These are phyloP conservation scores for Amaranthus palmeri DNA, from an alignment of 148 eudicot species.

Conservation along the genomic window DNA sequence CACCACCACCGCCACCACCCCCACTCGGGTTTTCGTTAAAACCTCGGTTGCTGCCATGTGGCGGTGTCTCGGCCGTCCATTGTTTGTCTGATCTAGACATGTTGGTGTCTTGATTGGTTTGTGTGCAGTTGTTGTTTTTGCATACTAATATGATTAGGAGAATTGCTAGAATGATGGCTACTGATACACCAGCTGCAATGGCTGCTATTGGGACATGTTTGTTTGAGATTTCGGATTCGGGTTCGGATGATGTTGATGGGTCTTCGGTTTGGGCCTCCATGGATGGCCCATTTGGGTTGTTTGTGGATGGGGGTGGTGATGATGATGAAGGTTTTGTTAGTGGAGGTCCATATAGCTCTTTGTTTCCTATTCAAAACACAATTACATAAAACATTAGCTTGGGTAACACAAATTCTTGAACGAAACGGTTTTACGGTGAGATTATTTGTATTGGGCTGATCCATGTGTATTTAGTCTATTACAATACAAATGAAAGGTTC, in stretches of 20 bases:
- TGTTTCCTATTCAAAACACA: constrained; percentile 38
- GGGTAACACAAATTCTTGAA: too few relatives aligned
- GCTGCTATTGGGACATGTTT: constrained; percentile 16
- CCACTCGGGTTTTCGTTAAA: constrained; percentile 7
- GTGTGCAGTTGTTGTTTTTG: not conserved
- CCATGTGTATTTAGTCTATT: too few relatives aligned
- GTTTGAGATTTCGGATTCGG: constrained; percentile 19
- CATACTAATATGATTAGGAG: constrained; percentile 8
- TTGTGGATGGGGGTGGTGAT: not conserved
- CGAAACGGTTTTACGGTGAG: too few relatives aligned
- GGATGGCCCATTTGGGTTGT: not conserved
- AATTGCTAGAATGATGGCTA: constrained; percentile 22
- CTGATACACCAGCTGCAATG: constrained; percentile 8
- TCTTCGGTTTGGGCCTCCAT: not conserved
- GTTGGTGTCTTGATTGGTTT: not conserved
- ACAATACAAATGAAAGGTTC: too few relatives aligned
- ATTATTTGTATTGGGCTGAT: too few relatives aligned
- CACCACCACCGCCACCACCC: not conserved
- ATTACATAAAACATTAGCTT: too few relatives aligned
- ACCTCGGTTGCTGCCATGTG: constrained; percentile 2
- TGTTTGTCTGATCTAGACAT: not conserved
- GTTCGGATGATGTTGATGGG: constrained; percentile 15
- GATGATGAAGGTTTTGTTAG: constrained; percentile 6
- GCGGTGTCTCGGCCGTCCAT: not conserved
- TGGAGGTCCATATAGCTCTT: constrained; percentile 55